Evolutionary conservation across 2,329 filamentous ascomycete species (phyloP).

Genomic region (Endoconidiophora laricicola): DNA sequence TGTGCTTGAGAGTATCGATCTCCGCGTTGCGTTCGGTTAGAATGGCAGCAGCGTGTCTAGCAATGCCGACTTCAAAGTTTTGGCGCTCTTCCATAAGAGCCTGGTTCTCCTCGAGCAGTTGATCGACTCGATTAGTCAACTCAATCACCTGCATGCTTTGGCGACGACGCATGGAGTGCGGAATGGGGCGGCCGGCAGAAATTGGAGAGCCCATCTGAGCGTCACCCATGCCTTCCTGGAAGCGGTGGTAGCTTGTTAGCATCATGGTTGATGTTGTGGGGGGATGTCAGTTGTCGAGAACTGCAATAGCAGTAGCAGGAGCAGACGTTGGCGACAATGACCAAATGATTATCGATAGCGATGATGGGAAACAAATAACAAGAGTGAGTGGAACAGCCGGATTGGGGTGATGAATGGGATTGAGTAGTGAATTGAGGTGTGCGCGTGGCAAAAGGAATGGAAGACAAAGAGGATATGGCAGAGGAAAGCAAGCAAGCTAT

Average conservation of each 20-base stretch:
- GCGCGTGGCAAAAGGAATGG: slow-evolving; percentile 3
- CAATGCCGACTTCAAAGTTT: slow-evolving; percentile 49
- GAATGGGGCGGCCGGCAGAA: slow-evolving; percentile 61
- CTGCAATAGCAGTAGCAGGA: background rate
- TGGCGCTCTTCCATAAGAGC: slow-evolving; percentile 56
- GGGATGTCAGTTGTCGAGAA: background rate
- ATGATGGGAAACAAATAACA: background rate
- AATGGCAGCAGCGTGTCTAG: slow-evolving; percentile 49
- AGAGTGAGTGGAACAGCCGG: background rate
- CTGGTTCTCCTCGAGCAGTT: slow-evolving; percentile 72
- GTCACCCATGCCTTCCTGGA: slow-evolving; percentile 84
- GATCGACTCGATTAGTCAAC: slow-evolving; percentile 70
- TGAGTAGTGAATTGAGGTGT: background rate
- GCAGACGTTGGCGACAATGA: background rate
- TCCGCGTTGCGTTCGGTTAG: slow-evolving; percentile 73
- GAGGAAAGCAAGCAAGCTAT: background rate
- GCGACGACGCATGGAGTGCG: slow-evolving; percentile 87
- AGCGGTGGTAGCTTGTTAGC: slow-evolving; percentile 12
- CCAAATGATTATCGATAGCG: background rate
- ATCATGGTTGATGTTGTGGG: slow-evolving; percentile 6
- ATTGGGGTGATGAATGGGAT: background rate
- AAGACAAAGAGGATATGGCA: background rate
- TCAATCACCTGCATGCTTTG: slow-evolving; percentile 97
- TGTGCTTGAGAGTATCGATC: slow-evolving; percentile 65
- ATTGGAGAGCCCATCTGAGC: slow-evolving; percentile 71